Base-by-base conservation (phyloP, 1,139 yeast species). In the Candida labiduridarum region DNA sequence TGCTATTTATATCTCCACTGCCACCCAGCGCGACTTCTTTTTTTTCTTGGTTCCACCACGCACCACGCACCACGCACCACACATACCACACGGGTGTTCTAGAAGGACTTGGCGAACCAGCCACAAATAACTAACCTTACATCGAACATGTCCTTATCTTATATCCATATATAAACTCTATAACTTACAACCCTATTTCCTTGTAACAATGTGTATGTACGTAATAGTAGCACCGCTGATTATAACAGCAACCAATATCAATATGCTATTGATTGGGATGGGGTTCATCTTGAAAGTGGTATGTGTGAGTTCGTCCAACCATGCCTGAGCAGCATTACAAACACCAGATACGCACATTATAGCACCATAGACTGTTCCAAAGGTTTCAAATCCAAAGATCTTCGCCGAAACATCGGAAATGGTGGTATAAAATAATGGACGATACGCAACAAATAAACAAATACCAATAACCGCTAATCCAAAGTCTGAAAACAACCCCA, bases 301-400 rank as follows among this genome's bases (percentile, higher is more conserved):
- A 54, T 76, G 80, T 4, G 80, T 76, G 54, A 65, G 58, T 43
- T 60, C 62, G 54, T 76, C 80, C 61, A 76, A 69, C 18, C 65
- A 55, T 47, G 71, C 67, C 56, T 75, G 80, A 36, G 66, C 61
- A 52, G 68, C 67, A 54, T 75, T 76, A 56, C 72, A 62, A 12
- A 72, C 56, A 14, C 80, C 80, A 5, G 78, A 67, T 41, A 73
- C 63, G 52, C 74, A 67, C 41, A 38, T 72, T 34, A 75, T 70
- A n/a, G 74, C 62, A 3, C 80, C 80, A 55, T 76, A 76, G 25
- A 76, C 73, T 3, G 79, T 74, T 6, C 80, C 80, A 57, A 76
- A 76, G 12, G 79, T 76, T 51, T 75, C 79, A 52, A 75, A 76
- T 8, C 80, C 80, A 61, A 76, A 76, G 31, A 76, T 79, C 56